Evolutionary conservation across 306 rosid species (phyloP).

Genomic region (Psophocarpus tetragonolobus): DNA sequence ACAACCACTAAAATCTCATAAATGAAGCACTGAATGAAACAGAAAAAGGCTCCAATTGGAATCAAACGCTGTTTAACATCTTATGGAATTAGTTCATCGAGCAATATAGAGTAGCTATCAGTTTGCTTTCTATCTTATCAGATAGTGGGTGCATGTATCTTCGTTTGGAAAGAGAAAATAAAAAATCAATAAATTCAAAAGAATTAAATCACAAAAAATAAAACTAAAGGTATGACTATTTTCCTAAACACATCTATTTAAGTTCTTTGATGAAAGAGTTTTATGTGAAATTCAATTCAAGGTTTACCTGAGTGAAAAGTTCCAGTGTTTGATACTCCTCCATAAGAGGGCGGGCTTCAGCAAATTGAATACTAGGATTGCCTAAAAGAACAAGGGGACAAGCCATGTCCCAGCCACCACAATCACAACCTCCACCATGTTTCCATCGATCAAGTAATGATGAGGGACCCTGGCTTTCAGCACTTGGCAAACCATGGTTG

Average conservation of each 20-base stretch:
- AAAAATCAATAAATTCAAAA: not conserved
- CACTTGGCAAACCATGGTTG: slow-evolving; percentile 68
- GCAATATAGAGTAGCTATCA: not conserved
- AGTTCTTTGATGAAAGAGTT: slow-evolving; percentile 3
- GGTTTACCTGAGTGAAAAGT: slow-evolving; percentile 73
- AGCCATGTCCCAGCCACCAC: slow-evolving; percentile 98
- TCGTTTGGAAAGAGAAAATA: not conserved
- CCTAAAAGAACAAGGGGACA: slow-evolving; percentile 78
- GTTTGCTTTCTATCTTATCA: not conserved
- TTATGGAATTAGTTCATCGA: not conserved
- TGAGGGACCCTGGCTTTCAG: slow-evolving; percentile 65
- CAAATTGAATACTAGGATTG: slow-evolving; percentile 50
- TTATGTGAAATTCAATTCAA: not conserved
- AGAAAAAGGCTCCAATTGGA: not conserved
- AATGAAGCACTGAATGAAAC: not conserved
- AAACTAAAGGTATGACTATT: not conserved
- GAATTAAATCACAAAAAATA: not conserved
- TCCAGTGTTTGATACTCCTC: slow-evolving; percentile 55
- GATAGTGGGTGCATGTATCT: not conserved
- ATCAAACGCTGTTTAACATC: not conserved
- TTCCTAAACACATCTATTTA: not conserved
- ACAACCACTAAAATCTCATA: slow-evolving; percentile 21
- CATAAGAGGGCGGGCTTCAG: slow-evolving; percentile 42
- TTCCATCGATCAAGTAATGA: slow-evolving; percentile 83
- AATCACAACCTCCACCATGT: slow-evolving; percentile 91